These are phyloP conservation scores for Myriosclerotinia scirpicola DNA, from an alignment of 2,329 filamentous ascomycete genomes.

Conservation along the genomic window DNA sequence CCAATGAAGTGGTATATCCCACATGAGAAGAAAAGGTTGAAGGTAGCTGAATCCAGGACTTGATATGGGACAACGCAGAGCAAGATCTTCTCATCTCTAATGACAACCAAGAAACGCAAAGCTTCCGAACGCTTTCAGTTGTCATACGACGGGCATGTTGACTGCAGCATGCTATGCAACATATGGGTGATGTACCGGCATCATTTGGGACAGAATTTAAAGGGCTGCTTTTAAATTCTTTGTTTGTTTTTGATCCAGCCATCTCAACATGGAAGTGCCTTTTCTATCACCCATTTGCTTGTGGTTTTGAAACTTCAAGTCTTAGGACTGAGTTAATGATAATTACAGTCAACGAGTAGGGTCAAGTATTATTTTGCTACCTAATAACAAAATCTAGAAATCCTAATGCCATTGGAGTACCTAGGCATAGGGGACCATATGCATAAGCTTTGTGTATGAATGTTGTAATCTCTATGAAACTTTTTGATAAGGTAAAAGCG, in stretches of 20 bases:
- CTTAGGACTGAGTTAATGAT: too few species aligned
- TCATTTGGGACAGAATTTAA: constrained; percentile 9
- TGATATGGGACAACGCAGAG: neutral
- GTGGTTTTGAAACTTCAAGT: neutral
- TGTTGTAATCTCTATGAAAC: neutral
- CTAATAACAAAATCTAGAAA: neutral
- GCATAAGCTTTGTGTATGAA: neutral
- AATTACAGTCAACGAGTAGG: neutral
- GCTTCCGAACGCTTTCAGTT: constrained; percentile 5
- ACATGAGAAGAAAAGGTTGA: neutral
- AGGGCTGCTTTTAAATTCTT: constrained; percentile 7
- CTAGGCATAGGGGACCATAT: neutral
- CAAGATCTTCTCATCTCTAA: constrained; percentile 11
- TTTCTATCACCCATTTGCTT: neutral
- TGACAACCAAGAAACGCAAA: constrained; percentile 15
- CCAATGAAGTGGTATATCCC: neutral
- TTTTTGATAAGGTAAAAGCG: neutral
- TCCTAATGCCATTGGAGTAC: neutral
- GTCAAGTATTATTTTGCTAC: neutral
- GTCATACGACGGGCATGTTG: constrained; percentile 1
- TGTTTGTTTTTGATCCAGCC: neutral
- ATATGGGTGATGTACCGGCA: neutral
- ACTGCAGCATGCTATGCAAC: constrained; percentile 8
- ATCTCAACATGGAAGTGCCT: neutral
- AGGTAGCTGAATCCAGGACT: neutral